phyloP scores from a whole-genome alignment of 257 asterid species.

The Coffea canephora region DNA sequence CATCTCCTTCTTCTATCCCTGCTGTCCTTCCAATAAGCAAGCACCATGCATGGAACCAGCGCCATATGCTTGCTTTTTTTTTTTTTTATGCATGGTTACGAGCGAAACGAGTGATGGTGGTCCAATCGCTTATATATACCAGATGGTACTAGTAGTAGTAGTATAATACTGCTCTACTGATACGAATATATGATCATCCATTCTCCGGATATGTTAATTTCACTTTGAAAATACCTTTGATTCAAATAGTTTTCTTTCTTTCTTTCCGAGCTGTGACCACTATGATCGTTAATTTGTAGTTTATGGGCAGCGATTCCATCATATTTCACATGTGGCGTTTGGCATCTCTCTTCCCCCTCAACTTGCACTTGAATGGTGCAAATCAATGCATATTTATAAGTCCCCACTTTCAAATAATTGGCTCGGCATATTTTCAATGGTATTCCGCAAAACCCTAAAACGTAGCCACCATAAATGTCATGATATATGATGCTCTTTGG shows the following conservation, averaged over 20 bases:
- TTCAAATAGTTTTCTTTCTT: constrained; percentile 29
- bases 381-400: neutral
- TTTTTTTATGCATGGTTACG: neutral
- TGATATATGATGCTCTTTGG: neutral
- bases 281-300: constrained; percentile 3
- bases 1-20: constrained; percentile 7
- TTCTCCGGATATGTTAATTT: constrained; percentile 35
- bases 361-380: neutral
- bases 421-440: neutral
- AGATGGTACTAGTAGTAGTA: neutral
- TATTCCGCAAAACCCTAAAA: neutral
- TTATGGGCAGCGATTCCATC: neutral
- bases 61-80: neutral
- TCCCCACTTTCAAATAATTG: neutral
- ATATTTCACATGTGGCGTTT: neutral
- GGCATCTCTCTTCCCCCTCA: neutral
- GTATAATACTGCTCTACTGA: neutral
- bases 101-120: neutral
- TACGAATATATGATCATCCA: constrained; percentile 27
- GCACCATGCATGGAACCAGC: neutral
- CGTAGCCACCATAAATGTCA: constrained; percentile 1
- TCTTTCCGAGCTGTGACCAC: constrained; percentile 19
- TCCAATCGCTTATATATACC: neutral
- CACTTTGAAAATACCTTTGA: constrained; percentile 30
- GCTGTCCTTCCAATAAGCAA: neutral